A percentile compares a stretch with the other conserved stretches of the same genome.
phyloP scores from a whole-genome alignment of 371 early-diverging fungal genomes.

The Neoconidiobolus thromboides region DNA sequence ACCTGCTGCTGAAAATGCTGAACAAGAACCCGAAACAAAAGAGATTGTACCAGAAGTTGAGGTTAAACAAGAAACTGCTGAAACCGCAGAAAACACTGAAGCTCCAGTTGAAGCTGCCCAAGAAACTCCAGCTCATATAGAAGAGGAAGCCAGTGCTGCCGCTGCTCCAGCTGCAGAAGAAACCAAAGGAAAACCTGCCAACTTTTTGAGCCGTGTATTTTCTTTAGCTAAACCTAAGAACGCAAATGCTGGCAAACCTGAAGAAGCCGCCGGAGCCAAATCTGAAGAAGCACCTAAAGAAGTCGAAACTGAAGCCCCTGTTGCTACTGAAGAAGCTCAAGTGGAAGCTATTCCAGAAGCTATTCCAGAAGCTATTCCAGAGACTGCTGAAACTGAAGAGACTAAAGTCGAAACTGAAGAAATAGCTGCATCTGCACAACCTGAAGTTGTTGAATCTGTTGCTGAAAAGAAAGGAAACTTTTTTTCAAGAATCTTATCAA shows the following conservation, averaged over 20 bases:
- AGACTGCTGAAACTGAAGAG: constrained; percentile 1
- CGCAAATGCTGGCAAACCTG: background rate
- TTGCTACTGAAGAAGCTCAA: background rate
- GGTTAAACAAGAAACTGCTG: background rate
- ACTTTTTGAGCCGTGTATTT: too few relatives aligned
- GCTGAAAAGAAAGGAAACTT: background rate
- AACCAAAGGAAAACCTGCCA: too few relatives aligned
- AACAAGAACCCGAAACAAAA: background rate
- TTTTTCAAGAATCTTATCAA: background rate
- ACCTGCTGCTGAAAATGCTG: background rate
- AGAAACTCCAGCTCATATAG: background rate
- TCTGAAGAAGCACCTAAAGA: constrained; percentile 1
- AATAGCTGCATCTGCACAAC: background rate
- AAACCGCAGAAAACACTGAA: background rate
- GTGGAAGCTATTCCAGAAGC: background rate
- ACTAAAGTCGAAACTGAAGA: background rate
- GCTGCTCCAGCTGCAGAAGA: too few relatives aligned
- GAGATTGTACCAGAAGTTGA: background rate
- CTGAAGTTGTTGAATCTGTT: background rate
- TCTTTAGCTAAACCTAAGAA: too few relatives aligned
- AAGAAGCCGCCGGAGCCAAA: background rate
- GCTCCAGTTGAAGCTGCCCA: background rate
- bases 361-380: background rate
- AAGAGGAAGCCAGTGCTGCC: background rate
- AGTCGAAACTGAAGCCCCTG: background rate